Evolutionary conservation across 495 filamentous ascomycete species (phyloP).

Genomic region (Lasiosphaeria hispida): DNA sequence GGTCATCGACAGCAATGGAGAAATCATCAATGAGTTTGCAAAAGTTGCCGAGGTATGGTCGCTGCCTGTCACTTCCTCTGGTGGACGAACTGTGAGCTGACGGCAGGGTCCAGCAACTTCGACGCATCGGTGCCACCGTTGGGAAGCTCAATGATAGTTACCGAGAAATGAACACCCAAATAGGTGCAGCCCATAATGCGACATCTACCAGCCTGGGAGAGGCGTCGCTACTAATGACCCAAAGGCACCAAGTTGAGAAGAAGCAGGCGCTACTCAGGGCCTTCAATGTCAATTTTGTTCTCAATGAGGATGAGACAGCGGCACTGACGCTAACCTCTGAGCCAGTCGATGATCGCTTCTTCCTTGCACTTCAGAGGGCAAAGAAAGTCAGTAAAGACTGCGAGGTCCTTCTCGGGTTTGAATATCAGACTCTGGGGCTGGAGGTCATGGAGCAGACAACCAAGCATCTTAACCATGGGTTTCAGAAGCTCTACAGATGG

Average conservation of each 20-base stretch:
- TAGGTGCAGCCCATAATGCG: constrained; percentile 68
- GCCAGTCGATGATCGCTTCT: constrained; percentile 84
- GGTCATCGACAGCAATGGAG: constrained; percentile 88
- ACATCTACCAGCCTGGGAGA: constrained; percentile 78
- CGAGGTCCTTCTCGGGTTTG: constrained; percentile 81
- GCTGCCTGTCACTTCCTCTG: not conserved
- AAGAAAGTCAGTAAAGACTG: constrained; percentile 88
- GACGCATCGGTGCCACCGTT: constrained; percentile 77
- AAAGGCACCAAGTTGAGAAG: constrained; percentile 75
- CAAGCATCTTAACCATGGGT: constrained; percentile 80
- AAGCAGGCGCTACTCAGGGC: constrained; percentile 82
- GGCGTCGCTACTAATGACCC: constrained; percentile 67
- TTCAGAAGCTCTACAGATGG: constrained; percentile 94
- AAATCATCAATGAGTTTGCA: constrained; percentile 87
- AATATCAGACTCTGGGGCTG: constrained; percentile 79
- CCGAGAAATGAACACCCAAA: constrained; percentile 74
- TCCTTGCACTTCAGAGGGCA: constrained; percentile 70
- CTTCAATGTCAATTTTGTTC: constrained; percentile 79
- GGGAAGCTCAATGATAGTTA: constrained; percentile 75
- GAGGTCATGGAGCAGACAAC: constrained; percentile 91
- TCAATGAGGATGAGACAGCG: constrained; percentile 74
- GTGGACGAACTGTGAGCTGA: constrained; percentile 8
- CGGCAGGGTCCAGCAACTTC: constrained; percentile 62
- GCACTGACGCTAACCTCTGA: constrained; percentile 71
- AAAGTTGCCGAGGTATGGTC: constrained; percentile 77